Percentiles rank a stretch among this genome's conserved stretches.
These are phyloP conservation scores for Tricholoma sp. DNA, from an alignment of 768 basidiomycete genomes.

Conservation along the genomic window DNA sequence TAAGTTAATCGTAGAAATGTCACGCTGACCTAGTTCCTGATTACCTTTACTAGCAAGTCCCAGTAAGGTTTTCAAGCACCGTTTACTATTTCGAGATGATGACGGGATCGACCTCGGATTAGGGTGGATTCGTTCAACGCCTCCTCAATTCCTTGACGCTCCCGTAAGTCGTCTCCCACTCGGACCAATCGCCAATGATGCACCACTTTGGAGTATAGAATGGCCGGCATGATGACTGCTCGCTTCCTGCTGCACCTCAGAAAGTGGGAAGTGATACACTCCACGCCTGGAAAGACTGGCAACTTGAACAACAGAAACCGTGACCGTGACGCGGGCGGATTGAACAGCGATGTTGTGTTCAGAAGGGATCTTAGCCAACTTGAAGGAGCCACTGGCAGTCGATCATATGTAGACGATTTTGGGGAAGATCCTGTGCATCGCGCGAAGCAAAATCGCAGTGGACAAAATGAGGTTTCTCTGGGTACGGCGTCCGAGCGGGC, in stretches of 20 bases:
- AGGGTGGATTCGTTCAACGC: conserved; percentile 26
- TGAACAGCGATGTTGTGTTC: not conserved
- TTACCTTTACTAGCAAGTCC: not conserved
- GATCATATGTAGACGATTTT: conserved; percentile 10
- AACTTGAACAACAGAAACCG: too few relatives aligned
- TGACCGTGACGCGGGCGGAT: too few relatives aligned
- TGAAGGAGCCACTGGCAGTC: not conserved
- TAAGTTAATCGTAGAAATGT: conserved; percentile 8
- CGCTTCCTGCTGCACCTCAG: conserved; percentile 10
- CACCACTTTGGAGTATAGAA: not conserved
- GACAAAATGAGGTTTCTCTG: too few relatives aligned
- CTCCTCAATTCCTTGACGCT: conserved; percentile 21
- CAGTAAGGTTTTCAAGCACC: not conserved
- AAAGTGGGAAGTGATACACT: not conserved
- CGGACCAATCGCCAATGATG: not conserved
- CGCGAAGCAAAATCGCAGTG: not conserved
- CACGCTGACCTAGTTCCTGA: not conserved
- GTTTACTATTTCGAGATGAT: not conserved
- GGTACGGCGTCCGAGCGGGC: too few relatives aligned
- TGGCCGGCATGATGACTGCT: conserved; percentile 7
- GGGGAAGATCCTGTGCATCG: conserved; percentile 13
- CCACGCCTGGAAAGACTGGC: too few relatives aligned
- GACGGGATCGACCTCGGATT: not conserved
- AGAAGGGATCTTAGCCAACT: not conserved
- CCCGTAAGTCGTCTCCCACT: conserved; percentile 13